A percentile compares a stretch with the other conserved stretches of the same genome.
These are phyloP conservation scores for Canna indica DNA, from an alignment of 176 grass and related monocot species.

Conservation along the genomic window DNA sequence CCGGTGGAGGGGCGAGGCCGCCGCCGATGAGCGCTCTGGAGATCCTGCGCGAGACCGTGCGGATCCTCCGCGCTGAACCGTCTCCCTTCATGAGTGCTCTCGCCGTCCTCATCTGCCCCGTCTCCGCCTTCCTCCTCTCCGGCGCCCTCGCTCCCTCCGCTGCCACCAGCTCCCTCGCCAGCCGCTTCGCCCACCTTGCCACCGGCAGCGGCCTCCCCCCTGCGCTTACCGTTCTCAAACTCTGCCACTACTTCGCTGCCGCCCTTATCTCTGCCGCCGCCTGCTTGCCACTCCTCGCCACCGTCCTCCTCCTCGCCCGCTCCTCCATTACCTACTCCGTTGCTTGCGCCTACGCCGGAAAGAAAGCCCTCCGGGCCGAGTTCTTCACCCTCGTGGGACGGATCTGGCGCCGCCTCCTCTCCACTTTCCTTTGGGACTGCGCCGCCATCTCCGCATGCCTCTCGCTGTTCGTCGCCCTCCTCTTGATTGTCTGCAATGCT, in stretches of 20 bases:
- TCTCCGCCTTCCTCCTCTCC: slow-evolving; percentile 64
- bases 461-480: slow-evolving; percentile 52
- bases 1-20: slow-evolving; percentile 3
- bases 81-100: slow-evolving; percentile 62
- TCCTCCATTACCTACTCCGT: slow-evolving; percentile 56
- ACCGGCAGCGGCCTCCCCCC: slow-evolving; percentile 53
- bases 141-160: slow-evolving; percentile 38
- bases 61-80: slow-evolving; percentile 79
- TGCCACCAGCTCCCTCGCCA: slow-evolving; percentile 39
- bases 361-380: slow-evolving; percentile 31
- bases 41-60: slow-evolving; percentile 79
- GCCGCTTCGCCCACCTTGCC: slow-evolving; percentile 35
- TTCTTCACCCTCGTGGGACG: slow-evolving; percentile 40
- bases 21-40: slow-evolving; percentile 70
- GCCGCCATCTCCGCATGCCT: slow-evolving; percentile 39
- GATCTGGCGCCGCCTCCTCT: slow-evolving; percentile 56
- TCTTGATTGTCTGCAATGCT: slow-evolving; percentile 52
- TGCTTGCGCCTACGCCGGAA: slow-evolving; percentile 59
- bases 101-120: slow-evolving; percentile 81
- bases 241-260: slow-evolving; percentile 63
- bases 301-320: slow-evolving; percentile 65
- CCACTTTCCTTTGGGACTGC: slow-evolving; percentile 58
- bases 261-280: slow-evolving; percentile 45
- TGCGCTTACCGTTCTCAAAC: slow-evolving; percentile 53
- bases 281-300: slow-evolving; percentile 58